Conservation (phyloP, 2,329 filamentous ascomycete species). For the Sphaerulina vaccinii region DNA sequence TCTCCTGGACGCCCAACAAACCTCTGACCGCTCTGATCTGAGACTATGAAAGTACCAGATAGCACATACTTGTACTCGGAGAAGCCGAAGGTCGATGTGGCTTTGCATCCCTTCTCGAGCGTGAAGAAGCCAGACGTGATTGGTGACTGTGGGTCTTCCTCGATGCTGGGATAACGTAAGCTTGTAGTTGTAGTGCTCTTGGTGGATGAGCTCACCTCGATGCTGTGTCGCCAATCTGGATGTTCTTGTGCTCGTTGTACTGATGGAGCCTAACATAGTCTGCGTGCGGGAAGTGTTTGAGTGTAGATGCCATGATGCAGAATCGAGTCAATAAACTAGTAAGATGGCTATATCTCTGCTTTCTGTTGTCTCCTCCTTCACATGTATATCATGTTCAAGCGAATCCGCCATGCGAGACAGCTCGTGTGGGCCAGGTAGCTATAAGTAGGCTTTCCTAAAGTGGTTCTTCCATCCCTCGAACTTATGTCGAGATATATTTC, state of each 20-base stretch:
- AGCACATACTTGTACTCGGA: constrained; percentile 8
- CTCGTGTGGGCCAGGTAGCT: not conserved
- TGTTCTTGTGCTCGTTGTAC: constrained; percentile 4
- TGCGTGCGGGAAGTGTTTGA: not conserved
- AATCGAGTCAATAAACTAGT: not conserved
- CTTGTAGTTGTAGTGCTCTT: too few species aligned
- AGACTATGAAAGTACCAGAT: not conserved
- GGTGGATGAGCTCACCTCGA: not conserved
- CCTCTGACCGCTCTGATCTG: not conserved
- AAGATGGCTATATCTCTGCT: not conserved
- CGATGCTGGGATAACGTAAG: not conserved
- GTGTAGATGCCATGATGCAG: not conserved
- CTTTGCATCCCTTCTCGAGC: constrained; percentile 2
- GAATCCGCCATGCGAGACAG: too few species aligned
- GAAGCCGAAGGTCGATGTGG: not conserved
- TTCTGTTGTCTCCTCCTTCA: not conserved
- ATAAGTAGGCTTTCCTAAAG: constrained; percentile 4
- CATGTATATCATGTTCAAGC: not conserved
- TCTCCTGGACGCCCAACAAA: constrained; percentile 1
- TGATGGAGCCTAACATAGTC: constrained; percentile 3
- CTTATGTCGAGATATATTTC: too few species aligned
- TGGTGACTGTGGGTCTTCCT: not conserved
- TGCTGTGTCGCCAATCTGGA: not conserved
- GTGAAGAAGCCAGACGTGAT: constrained; percentile 7
- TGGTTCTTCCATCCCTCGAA: not conserved